Conservation (phyloP, 2,329 filamentous ascomycete species). For the Epichloe sp. region DNA sequence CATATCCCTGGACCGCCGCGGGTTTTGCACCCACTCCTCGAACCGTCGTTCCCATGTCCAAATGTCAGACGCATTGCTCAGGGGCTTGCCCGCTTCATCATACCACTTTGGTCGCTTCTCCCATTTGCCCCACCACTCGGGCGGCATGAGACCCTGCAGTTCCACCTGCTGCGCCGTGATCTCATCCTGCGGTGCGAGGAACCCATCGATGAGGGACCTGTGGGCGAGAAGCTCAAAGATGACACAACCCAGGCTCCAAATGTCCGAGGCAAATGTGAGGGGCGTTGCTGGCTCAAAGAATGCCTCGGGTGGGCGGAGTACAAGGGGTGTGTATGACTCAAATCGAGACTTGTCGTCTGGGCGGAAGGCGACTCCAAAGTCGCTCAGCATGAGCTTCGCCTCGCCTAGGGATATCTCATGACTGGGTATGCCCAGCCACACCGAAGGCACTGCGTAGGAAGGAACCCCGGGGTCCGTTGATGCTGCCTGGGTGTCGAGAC, state of each 20-base stretch:
- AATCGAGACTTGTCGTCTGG: neutral
- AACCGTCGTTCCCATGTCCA: slow-evolving; percentile 10
- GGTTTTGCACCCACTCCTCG: slow-evolving; percentile 10
- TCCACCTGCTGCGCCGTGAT: neutral
- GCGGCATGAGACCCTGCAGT: neutral
- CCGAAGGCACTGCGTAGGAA: slow-evolving; percentile 3
- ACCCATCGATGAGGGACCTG: neutral
- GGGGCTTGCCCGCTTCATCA: slow-evolving; percentile 6
- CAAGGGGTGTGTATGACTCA: neutral
- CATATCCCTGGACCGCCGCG: slow-evolving; percentile 6
- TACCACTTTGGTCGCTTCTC: slow-evolving; percentile 9
- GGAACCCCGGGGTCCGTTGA: neutral
- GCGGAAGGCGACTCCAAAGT: too few relatives aligned
- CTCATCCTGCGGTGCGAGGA: neutral
- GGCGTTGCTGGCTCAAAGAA: neutral
- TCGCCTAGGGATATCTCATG: neutral
- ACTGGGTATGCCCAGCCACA: neutral
- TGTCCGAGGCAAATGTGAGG: neutral
- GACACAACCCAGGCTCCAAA: neutral
- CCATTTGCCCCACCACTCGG: too few relatives aligned
- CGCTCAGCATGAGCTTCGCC: neutral
- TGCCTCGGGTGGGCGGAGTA: neutral
- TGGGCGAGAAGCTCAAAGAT: neutral
- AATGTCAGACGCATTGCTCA: slow-evolving; percentile 7
- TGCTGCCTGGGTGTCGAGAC: slow-evolving; percentile 9